Conservation (phyloP, 768 basidiomycete species). For the Agrocybe pediades region DNA sequence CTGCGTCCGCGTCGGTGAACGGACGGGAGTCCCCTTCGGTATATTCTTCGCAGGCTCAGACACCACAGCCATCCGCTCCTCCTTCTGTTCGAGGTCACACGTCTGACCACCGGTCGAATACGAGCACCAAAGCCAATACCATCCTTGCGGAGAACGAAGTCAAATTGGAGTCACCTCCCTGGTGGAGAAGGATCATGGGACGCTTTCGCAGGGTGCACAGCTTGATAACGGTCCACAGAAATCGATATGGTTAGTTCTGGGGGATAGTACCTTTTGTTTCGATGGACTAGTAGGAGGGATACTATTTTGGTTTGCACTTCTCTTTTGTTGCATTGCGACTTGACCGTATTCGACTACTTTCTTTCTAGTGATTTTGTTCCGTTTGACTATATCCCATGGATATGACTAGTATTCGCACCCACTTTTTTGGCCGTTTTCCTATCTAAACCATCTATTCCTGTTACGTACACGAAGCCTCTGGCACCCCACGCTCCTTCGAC, state of each 20-base stretch:
- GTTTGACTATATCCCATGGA: background rate
- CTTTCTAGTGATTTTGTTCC: background rate
- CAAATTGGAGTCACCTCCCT: conserved; percentile 24
- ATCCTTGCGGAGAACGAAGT: conserved; percentile 3
- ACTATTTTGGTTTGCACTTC: background rate
- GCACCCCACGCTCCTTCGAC: too few species aligned
- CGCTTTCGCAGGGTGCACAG: conserved; percentile 29
- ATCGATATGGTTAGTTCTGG: conserved; percentile 10
- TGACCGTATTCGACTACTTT: background rate
- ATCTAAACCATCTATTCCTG: background rate
- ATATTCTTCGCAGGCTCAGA: conserved; percentile 36
- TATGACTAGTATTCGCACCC: background rate
- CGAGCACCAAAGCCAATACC: conserved; percentile 25
- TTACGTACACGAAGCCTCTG: too few species aligned
- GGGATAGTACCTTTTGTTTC: background rate
- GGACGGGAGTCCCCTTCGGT: conserved; percentile 40
- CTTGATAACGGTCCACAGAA: conserved; percentile 22
- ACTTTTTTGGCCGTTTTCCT: background rate
- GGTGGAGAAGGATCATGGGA: conserved; percentile 33
- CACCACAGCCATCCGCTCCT: conserved; percentile 28
- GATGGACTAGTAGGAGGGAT: background rate
- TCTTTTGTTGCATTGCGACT: conserved; percentile 2
- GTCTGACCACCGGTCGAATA: conserved; percentile 23
- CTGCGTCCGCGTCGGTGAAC: conserved; percentile 26
- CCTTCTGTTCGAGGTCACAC: conserved; percentile 21